Evolutionary conservation across 2,329 filamentous ascomycete species (phyloP), one percentile per base, ranked within the genome.

Genomic region (Paraphoma chrysanthemicola): DNA sequence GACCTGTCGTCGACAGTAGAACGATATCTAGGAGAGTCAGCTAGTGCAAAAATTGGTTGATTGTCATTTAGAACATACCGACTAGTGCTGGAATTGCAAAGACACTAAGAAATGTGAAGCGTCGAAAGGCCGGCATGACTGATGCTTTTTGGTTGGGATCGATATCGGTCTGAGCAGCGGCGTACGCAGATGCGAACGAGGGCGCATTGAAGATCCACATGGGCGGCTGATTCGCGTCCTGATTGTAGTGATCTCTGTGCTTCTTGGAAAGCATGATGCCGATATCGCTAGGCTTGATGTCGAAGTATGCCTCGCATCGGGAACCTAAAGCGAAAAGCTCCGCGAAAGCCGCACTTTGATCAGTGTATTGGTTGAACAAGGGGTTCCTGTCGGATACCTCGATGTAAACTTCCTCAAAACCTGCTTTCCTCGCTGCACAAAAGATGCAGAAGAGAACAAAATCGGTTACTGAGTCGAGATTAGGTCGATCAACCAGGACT

Each of bases 301-400:
- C 85, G 55, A 88, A 87, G 65, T 88, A 88, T 0, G 83, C 79
- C 57, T 88, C 85, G 64, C 86, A 89, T 51, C 86, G 83, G 3
- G 86, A 88, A 1, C 86, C 86, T 1, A 88, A 76, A 0, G 85
- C 86, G 72, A 87, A 88, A 0, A 87, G 81, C 67, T 88, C 86
- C 0, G 86, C 83, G 63, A 88, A 88, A 6, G 85, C 85, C 31
- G 85, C 86, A 12, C 86, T 86, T 69, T 89, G 86, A 54, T 88
- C 86, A 1, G 85, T 78, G 53, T 87, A 86, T 17, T 82, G 79
- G 51, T 87, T 84, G 70, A 87, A 86, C 9, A 88, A 75, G 0
- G 85, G 86, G 63, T 87, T 88, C 7, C 85, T 79, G 64, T 88
- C 86, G 0, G 84, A 86, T 1, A 87, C 84, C 68, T 88, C 86